phyloP scores from a whole-genome alignment of 768 basidiomycete genomes.

The Phanerochaete carnosa region DNA sequence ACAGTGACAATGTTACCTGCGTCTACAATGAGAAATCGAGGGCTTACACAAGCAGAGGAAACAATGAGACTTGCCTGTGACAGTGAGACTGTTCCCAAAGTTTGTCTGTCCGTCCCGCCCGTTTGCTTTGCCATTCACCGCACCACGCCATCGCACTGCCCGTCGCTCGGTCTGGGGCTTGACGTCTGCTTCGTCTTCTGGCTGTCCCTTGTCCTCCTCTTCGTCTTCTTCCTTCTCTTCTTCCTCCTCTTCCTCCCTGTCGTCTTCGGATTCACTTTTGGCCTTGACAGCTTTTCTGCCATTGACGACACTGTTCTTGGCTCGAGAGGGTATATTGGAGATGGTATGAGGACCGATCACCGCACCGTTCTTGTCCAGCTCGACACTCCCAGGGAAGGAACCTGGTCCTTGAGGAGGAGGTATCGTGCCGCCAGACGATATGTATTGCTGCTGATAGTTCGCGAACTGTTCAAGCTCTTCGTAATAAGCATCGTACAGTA shows the following conservation, averaged over 20 bases:
- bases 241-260: constrained; percentile 60
- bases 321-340: constrained; percentile 21
- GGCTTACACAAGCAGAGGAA: constrained; percentile 11
- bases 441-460: constrained; percentile 95
- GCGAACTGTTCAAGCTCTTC: constrained; percentile 99
- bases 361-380: constrained; percentile 88
- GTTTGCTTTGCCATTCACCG: constrained; percentile 43
- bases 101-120: constrained; percentile 71
- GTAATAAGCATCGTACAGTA: constrained; percentile 99
- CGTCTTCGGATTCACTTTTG: constrained; percentile 67
- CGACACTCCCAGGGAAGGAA: constrained; percentile 97
- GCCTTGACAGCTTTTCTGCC: constrained; percentile 45
- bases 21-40: constrained; percentile 39
- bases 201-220: constrained; percentile 25
- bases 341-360: constrained; percentile 43
- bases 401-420: constrained; percentile 95
- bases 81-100: constrained; percentile 80
- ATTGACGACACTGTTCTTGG: constrained; percentile 29
- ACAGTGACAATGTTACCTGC: constrained; percentile 96
- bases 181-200: constrained; percentile 28
- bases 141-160: constrained; percentile 23
- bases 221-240: constrained; percentile 43
- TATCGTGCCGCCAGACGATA: constrained; percentile 83
- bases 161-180: constrained; percentile 24
- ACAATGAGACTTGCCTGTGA: constrained; percentile 56